Evolutionary conservation across 257 asterid species (phyloP), one percentile per base, ranked within the genome.

Genomic region (Solanum appendiculatum): DNA sequence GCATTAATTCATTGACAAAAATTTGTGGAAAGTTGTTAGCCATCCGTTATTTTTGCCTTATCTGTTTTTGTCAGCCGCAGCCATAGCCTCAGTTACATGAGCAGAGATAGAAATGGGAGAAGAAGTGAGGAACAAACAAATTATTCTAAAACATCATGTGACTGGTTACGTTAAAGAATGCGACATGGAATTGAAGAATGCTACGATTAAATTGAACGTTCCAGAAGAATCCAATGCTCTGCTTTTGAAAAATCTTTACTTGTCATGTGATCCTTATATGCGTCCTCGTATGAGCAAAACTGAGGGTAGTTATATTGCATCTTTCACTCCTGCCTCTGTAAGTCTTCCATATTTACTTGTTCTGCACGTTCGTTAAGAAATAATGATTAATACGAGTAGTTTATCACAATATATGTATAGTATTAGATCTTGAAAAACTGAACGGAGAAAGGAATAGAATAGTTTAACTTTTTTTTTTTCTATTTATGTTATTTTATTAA

Each of bases 221-320:
- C 91, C 91, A 10, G 73, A 82, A 5, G 92, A 44, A 46, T 86
- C 88, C 4, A 56, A 82, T 48, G 91, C 90, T 29, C 60, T 93
- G 42, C 77, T 92, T 88, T 91, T 93, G 40, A 91, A 93, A 87
- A 93, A 93, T 89, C 88, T 92, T 1, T 92, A 92, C 85, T 84
- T 93, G 83, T 92, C 95, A 0, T 93, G 94, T 51, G 91, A 90
- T 18, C 91, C 94, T 44, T 93, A 92, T 87, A 86, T 89, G 89
- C 75, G 85, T 2, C 2, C 31, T 3, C 90, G 93, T 75, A 89
- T 91, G 92, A 69, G 77, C 5, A 66, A 66, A 27, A 7, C 7
- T 14, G 73, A 25, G 34, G 72, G 20, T 12, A 64, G 72, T 29
- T 64, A 25, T 25, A 15, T 64, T 64, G 72, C 7, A 3, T 7